Percentiles rank a stretch among this genome's conserved stretches.
Evolutionary conservation across 1,139 yeast genomes (phyloP).

Genomic region (Candida tetrigidarum): DNA sequence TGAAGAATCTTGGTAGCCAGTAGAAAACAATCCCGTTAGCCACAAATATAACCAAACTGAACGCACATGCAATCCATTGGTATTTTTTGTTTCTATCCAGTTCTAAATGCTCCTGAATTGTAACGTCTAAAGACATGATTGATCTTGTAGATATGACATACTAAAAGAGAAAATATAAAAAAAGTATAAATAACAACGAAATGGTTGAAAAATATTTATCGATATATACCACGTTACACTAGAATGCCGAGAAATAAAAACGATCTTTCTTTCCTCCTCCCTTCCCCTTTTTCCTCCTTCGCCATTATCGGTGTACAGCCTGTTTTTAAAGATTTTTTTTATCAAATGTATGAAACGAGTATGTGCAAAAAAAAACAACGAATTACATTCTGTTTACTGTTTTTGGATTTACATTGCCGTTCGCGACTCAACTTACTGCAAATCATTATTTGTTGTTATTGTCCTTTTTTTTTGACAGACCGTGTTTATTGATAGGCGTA

Average conservation of each 20-base stretch:
- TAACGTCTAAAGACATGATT: neutral
- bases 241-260: too few relatives aligned
- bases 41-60: constrained; percentile 29
- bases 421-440: constrained; percentile 1
- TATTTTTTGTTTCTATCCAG: constrained; percentile 34
- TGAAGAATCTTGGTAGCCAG: constrained; percentile 40
- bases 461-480: too few relatives aligned
- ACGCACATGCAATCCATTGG: constrained; percentile 41
- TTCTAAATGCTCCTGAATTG: constrained; percentile 36
- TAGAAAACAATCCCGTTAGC: constrained; percentile 46
- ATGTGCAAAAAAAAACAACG: too few relatives aligned
- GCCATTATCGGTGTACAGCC: too few relatives aligned
- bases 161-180: neutral
- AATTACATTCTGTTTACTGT: too few relatives aligned
- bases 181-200: neutral
- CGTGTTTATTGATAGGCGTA: too few relatives aligned
- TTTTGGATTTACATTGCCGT: neutral
- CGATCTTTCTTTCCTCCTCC: too few relatives aligned
- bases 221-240: too few relatives aligned
- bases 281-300: too few relatives aligned
- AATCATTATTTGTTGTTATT: too few relatives aligned
- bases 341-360: neutral
- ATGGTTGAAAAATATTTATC: too few relatives aligned
- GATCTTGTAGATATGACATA: too few relatives aligned
- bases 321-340: neutral